Evolutionary conservation across 352 stramenopile genomes (phyloP), one percentile per base, ranked within the genome.

Genomic region (Elongisporangium senticosum): DNA sequence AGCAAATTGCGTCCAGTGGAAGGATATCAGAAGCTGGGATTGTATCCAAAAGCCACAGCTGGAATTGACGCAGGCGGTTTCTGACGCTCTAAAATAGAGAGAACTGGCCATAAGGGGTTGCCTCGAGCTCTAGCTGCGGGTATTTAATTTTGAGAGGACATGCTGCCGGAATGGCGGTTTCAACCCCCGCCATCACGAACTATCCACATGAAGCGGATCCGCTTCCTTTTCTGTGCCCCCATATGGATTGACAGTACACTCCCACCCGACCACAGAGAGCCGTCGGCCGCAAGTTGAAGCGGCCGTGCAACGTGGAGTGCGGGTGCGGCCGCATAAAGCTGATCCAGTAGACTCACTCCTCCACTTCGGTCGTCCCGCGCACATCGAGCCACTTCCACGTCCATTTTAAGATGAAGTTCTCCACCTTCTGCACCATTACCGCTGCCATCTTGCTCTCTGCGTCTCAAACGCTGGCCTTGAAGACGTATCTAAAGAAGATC

Each of bases 401-500:
- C 47, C 47, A 51, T 11, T 2, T 8, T 39, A 51, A 55, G 51
- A 56, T 56, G 49, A 43, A 43, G 33, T 43, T 17, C 33, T 43
- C 33, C 13, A 43, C 11, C 33, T 4, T 43, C 13, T 43, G 11
- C 33, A 43, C 33, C 11, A 2, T 43, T 48, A 22, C 65, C 64
- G 64, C 67, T 49, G 64, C 57, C 50, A 60, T 63, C 10, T 58
- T 64, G 26, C 49, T 74, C 4, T 61, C 69, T 37, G 21, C 66
- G 28, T 59, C 63, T 17, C 28, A 58, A 51, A 65, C 60, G 20
- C 58, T 62, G 28, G 51, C 69, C 54, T 62, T 61, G 56, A 51
- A 64, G 51, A 51, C 64, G 19, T 72, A 70, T 59, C 68, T 75
- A 7, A 17, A 62, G 21, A 59, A 75, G 20, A 83, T 83, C 61